A percentile compares a stretch with the other conserved stretches of the same genome.
phyloP scores from a whole-genome alignment of 176 grass and related monocot genomes.

The Cenchrus americanus region DNA sequence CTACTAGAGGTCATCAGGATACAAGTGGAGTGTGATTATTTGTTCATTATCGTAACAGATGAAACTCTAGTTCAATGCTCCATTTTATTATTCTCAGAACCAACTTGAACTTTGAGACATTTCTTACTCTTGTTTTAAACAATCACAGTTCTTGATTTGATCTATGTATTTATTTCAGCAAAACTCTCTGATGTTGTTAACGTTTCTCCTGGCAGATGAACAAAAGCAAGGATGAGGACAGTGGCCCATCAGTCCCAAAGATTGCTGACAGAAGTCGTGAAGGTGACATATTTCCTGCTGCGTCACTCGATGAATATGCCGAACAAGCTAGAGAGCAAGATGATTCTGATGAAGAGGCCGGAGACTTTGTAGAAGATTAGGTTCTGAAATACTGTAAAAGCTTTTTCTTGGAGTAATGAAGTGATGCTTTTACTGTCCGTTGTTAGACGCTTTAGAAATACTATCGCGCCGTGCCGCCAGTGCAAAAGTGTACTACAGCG shows the following conservation, averaged over 20 bases:
- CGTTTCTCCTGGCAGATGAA: constrained; percentile 63
- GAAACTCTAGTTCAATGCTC: constrained; percentile 4
- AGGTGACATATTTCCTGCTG: constrained; percentile 66
- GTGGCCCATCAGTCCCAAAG: constrained; percentile 54
- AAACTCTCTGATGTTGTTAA: neutral
- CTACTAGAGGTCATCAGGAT: neutral
- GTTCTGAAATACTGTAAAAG: neutral
- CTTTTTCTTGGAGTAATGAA: constrained; percentile 17
- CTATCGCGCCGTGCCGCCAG: neutral
- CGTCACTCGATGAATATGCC: constrained; percentile 69
- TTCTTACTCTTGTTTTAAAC: neutral
- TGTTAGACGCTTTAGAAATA: neutral
- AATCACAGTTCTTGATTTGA: neutral
- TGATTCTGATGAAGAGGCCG: constrained; percentile 36
- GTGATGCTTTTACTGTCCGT: neutral
- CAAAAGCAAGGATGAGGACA: constrained; percentile 57
- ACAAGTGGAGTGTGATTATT: neutral
- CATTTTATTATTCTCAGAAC: neutral
- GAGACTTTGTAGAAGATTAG: constrained; percentile 60
- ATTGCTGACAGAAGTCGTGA: constrained; percentile 76
- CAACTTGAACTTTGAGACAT: neutral
- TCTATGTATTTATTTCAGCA: neutral
- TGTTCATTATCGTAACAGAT: neutral
- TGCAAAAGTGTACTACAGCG: neutral
- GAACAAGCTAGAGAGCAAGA: constrained; percentile 57